Evolutionary conservation across 2,329 filamentous ascomycete species (phyloP), one percentile per base, ranked within the genome.

Genomic region (Arthrobotrys musiformis): DNA sequence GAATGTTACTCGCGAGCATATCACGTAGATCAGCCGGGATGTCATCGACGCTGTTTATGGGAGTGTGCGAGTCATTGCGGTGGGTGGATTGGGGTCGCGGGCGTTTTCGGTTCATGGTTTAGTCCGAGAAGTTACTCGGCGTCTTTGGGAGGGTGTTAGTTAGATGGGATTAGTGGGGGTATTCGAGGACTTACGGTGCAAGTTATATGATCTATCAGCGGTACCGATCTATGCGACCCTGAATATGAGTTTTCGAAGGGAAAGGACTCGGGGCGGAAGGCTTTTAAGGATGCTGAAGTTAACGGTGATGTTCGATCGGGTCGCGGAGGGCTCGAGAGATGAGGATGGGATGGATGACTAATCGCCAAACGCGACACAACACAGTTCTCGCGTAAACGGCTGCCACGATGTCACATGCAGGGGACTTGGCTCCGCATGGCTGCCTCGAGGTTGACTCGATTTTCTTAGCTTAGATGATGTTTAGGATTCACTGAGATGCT

Each of bases 351-450:
- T 58, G 30, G 54, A 58, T 58, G 54, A 58, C 54, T 58, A 58
- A 58, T 58, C 54, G 17, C 11, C 54, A 35, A n/a, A 54, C 52
- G 52, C 52, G 52, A 58, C 52, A 17, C 52, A 58, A 58, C 54
- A 26, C 30, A 58, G 33, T n/a, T n/a, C 26, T 2, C 54, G 54
- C 54, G 54, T 58, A 37, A 40, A 58, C 11, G 13, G 19, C 24
- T 40, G 19, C 9, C 54, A 58, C 54, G 54, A 37, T 58, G 54
- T 58, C 54, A 58, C 54, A 58, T 58, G 54, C n/a, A n/a, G n/a
- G n/a, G n/a, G n/a, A n/a, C n/a, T n/a, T n/a, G n/a, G n/a, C n/a
- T n/a, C n/a, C n/a, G n/a, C n/a, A n/a, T n/a, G n/a, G n/a, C n/a
- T n/a, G n/a, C n/a, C n/a, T n/a, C n/a, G n/a, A n/a, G n/a, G n/a